Base-by-base conservation (phyloP, 225 moss, liverwort and hornwort genomes). In the Sphagnum contortum region DNA sequence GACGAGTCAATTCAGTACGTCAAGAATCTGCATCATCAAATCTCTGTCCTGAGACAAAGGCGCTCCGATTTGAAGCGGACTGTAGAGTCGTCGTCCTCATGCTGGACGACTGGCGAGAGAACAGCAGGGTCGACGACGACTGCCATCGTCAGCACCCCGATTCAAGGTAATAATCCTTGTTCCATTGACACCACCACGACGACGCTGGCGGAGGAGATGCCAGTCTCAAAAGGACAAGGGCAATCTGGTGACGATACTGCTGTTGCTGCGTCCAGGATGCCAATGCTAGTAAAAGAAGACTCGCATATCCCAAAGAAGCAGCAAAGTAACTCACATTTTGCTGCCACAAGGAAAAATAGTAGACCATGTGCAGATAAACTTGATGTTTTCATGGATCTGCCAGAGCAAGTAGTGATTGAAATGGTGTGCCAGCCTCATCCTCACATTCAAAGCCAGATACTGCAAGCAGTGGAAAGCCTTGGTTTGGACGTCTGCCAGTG, bases 21-120 rank as follows among this genome's bases (percentile, higher is more conserved):
- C 63, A 64, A 67, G 67, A 76, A 76, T 71, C 71, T 76, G 67
- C 67, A 71, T 76, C 71, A 68, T 68, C 75, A 67, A 9, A 46
- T 59, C 44, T 59, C 50, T 4, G 44, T 9, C 3, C 58, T 71
- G 3, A 67, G 60, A 59, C 63, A 60, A 68, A 76, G 68, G 75
- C 71, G 71, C 13, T 59, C 49, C 4, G 52, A 71, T 13, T 59
- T 76, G 63, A 59, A 57, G 29, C 8, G 51, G 5, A 54, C 48
- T 29, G 29, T 29, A 29, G 29, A 29, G 29, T 29, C 29, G 29
- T 29, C 29, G 29, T 29, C 29, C 29, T 29, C 29, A 29, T 29
- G 29, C 29, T 29, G 0, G 29, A 29, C 29, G 29, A 29, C 29
- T 29, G 29, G 29, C 29, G 29, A 29, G 29, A 29, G 29, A 29